Base-by-base conservation (phyloP, 441 rosid genomes). In the Gossypium aridum region DNA sequence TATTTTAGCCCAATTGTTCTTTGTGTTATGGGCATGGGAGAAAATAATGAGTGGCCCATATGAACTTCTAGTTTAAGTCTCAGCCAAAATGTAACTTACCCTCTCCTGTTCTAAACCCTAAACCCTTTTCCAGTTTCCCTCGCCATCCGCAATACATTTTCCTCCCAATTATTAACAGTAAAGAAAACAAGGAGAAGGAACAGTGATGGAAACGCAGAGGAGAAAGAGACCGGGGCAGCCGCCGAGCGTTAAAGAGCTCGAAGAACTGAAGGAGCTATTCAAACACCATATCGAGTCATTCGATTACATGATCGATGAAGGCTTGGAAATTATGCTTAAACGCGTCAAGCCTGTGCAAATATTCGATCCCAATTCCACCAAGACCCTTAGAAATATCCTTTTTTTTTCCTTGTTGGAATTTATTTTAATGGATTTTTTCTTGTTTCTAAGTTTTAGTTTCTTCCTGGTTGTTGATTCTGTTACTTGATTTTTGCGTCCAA, bases 241-340 rank as follows among this genome's bases (percentile, higher is more conserved):
- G 16, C 78, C 85, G 4, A 66, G 72, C 1, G 65, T 65, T 53
- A 85, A 75, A 67, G 89, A 92, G 53, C 87, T 76, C 26, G 80
- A 72, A 77, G 93, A 85, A 70, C 79, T 93, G 70, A 82, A 78
- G 25, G 87, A 90, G 80, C 96, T 96, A 45, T 88, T 94, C 65
- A 84, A 79, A 26, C 99, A 91, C 76, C 99, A 96, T 74, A 80
- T 93, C 47, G 94, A 93, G 75, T 96, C 99, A 0, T 89, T 85
- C 69, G 90, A 96, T 87, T 88, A 89, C 89, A 87, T 92, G 89
- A 76, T 87, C 17, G 92, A 88, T 0, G 74, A 81, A 77, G 99
- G 99, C 16, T 83, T 96, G 19, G 94, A 86, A n/a, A 80, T 82
- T 47, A 93, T 96, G 98, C 67, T 93, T 77, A 72, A 71, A 45